Evolutionary conservation across 257 asterid genomes (phyloP), one percentile per base, ranked within the genome.

Genomic region (Ehretia macrophylla): DNA sequence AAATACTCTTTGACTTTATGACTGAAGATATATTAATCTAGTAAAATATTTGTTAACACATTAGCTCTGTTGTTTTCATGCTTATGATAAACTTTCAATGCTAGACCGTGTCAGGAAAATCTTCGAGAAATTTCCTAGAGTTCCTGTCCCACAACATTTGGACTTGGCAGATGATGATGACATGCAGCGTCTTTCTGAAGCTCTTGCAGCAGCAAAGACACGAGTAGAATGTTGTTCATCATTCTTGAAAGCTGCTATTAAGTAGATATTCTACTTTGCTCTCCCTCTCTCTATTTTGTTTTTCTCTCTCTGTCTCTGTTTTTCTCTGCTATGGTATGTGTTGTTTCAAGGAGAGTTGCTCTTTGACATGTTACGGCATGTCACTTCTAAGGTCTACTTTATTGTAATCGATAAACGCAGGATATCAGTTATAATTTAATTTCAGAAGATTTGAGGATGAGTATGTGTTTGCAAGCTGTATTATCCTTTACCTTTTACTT

Each of bases 171-270:
- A 77, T 67, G 97, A 88, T 56, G 89, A 80, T 67, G 96, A 86
- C 65, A 86, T 92, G 83, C 95, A 83, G 64, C 78, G 69, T 70
- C 91, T 92, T 58, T 70, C 95, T 53, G 99, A 92, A 81, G 89
- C 86, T 74, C 81, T 92, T 50, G 90, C 90, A 51, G 93, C 99
- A 69, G 99, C 97, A 49, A 92, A 92, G 81, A 75, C 71, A 62
- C 96, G 99, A 48, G 82, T 84, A 17, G 99, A 92, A 38, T 83
- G 91, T 39, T 92, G 99, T 77, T 83, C 95, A 17, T 81, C 95
- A 14, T 88, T 88, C 73, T 69, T 92, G 75, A 89, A 72, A 73
- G 91, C 97, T 58, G 94, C 96, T 67, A 68, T 88, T 68, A 92
- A 72, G 99, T 92, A 58, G 85, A 64, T 63, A 40, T 39, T 58